Base-by-base conservation (phyloP, 192 early-diverging fungal genomes). In the Podila verticillata region DNA sequence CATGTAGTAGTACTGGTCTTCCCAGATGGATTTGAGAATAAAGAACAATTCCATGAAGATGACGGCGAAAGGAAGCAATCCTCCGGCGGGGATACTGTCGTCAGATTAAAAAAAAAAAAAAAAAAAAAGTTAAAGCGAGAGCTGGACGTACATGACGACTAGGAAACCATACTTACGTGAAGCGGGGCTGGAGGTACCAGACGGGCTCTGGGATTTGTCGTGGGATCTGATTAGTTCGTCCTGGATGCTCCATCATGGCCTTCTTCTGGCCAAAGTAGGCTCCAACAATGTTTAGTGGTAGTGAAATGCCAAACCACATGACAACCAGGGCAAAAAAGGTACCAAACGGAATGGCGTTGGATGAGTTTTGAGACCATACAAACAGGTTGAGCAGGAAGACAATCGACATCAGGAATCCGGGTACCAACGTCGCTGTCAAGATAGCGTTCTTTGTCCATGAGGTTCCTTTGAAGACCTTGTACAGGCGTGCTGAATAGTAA, bases 151-250 rank as follows among this genome's bases (percentile, higher is more conserved):
- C 51, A 54, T n/a, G n/a, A n/a, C 9, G 6, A 54, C 6, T 8
- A 54, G 2, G 8, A 3, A 26, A 24, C 9, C 20, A 54, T 10
- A 73, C 54, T 91, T 85, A 80, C 92, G 84, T 47, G 83, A 84
- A 61, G 75, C 63, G 24, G 54, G 86, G 80, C 7, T 75, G 72
- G 48, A 96, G 85, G 72, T 96, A 97, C 65, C 84, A 85, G n/a
- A 91, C 83, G 77, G 92, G 92, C n/a, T 92, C 88, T 4, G 97
- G 97, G 30, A 98, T 93, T 51, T 95, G 93, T 7, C 97, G 89
- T 48, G 97, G 96, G 58, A 98, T 98, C 36, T 95, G 93, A 75
- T 95, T 95, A 2, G 96, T 95, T 15, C 95, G 89, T 36, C 95
- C 92, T 17, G 96, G 97, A 49, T 95, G 91, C 64, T 95, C 93